phyloP scores from a whole-genome alignment of 805 yeast species.

The Candida wancherniae region DNA sequence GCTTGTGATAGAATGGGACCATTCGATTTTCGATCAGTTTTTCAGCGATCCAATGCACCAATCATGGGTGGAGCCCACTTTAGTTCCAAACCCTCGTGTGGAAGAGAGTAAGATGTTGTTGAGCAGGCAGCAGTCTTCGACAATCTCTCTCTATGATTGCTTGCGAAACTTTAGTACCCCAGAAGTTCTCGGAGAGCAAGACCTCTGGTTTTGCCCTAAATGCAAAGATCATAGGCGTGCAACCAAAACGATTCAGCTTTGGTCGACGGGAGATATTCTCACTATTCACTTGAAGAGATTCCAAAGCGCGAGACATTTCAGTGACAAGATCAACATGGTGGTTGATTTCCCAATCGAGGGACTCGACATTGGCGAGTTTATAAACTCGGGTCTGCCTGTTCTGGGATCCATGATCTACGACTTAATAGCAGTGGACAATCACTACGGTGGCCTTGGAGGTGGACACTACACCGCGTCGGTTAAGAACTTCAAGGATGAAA shows the following conservation, averaged over 20 bases:
- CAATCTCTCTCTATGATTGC: conserved; percentile 60
- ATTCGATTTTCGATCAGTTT: conserved; percentile 42
- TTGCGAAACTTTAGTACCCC: conserved; percentile 68
- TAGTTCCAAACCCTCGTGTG: conserved; percentile 49
- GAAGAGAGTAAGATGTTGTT: conserved; percentile 40
- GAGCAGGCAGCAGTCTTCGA: conserved; percentile 42
- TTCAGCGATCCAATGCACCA: conserved; percentile 46
- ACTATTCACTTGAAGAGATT: conserved; percentile 88
- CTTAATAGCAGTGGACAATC: conserved; percentile 89
- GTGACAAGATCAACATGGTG: conserved; percentile 82
- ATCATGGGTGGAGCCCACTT: conserved; percentile 47
- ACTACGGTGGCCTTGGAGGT: conserved; percentile 93
- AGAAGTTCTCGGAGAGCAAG: conserved; percentile 82
- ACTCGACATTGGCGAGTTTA: conserved; percentile 63
- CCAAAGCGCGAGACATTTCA: conserved; percentile 74
- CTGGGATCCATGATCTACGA: conserved; percentile 55
- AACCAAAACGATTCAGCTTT: conserved; percentile 81
- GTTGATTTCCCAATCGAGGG: conserved; percentile 87
- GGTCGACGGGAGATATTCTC: conserved; percentile 91
- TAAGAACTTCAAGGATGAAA: conserved; percentile 65
- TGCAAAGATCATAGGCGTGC: conserved; percentile 91
- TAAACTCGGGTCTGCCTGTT: conserved; percentile 30
- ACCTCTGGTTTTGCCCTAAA: conserved; percentile 88
- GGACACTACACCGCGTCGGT: conserved; percentile 95
- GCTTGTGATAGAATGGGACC: conserved; percentile 65